Evolutionary conservation across 1,284 basidiomycete genomes (phyloP), one percentile per base, ranked within the genome.

Genomic region (Tremellales sp.): DNA sequence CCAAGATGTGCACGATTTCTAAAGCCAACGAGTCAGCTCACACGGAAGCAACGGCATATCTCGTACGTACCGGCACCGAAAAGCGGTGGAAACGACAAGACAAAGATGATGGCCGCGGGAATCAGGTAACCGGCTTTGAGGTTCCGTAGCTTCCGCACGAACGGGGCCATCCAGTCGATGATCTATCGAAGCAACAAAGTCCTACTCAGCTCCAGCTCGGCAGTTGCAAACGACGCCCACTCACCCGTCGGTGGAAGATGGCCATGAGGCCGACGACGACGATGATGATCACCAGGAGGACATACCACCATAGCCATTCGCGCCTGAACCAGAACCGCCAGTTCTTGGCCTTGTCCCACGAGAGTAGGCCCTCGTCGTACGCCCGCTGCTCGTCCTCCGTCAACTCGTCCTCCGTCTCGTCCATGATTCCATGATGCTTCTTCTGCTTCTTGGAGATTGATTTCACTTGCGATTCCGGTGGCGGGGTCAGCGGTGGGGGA

Each of bases 41-140:
- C 10, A 18, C 27, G 21, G 19, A 39, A 39, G 19, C 27, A 12
- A 25, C 9, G 7, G 21, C 24, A 22, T 12, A 9, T 10, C 27
- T 22, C 27, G n/a, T 3, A 54, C 58, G 38, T 32, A 56, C 67
- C 66, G 41, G 66, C 66, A 9, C 70, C 69, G 29, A 69, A 70
- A 1, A 74, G 52, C 0, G 73, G 74, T 0, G 74, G 73, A 57
- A 75, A 74, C 9, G 64, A 68, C 33, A 74, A 56, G 32, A 74
- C 62, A 47, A 73, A 61, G 27, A 74, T 60, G 24, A 70, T 58
- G 5, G 54, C 60, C 24, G 68, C 63, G 3, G 71, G 70, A 12
- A 69, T 61, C 19, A 61, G 28, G 56, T 64, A 73, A 5, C 67
- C 67, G 10, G 47, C 61, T n/a, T 48, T 49, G 22, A 60, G 22